Evolutionary conservation across 345 rosid species (phyloP), one percentile per base, ranked within the genome.

Genomic region (Acer negundo): DNA sequence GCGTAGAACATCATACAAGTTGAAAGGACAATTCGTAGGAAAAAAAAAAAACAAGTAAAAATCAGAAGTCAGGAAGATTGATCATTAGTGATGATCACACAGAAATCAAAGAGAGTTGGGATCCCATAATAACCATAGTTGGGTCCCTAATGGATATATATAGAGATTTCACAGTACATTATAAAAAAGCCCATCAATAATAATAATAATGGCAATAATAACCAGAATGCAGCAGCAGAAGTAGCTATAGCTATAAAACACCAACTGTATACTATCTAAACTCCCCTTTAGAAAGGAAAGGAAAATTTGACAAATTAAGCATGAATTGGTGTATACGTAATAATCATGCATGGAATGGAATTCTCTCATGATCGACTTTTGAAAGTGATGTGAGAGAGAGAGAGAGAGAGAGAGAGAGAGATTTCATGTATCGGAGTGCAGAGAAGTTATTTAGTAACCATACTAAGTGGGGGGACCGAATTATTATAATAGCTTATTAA

Each of bases 301-400:
- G 66, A 58, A 24, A 58, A 70, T 46, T 24, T 75, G 75, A 62
- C n/a, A 53, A 53, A 13, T 4, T 4, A 77, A 78, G 76, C 83
- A 79, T 84, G 80, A 66, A 80, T 79, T 83, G 75, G 76, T 80
- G 86, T 80, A 84, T 84, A 86, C 88, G 91, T 88, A 86, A 86
- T 83, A 78, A 88, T 86, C 80, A 81, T 88, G 91, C 91, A 88
- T 88, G 89, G 82, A 61, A 88, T 88, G 89, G 82, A 61, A 73
- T 62, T 73, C 79, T 78, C 73, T 76, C 69, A 78, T 76, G 78
- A 35, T 35, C 38, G 38, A 80, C 80, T 75, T 74, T 77, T 66
- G 67, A 78, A 38, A 73, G 71, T 17, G 22, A 56, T 56, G 63
- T 0, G 38, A 35, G 6, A 35, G 6, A 35, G 6, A 35, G 38